Evolutionary conservation across 2,329 filamentous ascomycete genomes (phyloP).

Genomic region (Cladophialophora exuberans): DNA sequence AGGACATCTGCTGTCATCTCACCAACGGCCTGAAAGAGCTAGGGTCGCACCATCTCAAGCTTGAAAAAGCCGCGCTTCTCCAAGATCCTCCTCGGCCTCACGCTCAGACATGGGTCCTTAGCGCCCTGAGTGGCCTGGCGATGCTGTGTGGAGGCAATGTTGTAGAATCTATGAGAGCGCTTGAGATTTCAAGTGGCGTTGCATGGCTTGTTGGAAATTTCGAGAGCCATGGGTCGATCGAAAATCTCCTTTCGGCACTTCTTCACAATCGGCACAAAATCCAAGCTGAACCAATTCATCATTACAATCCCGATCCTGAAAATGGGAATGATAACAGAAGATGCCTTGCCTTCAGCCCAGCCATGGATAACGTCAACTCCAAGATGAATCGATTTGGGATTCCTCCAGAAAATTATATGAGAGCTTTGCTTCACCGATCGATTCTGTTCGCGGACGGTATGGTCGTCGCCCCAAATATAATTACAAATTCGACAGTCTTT

Average conservation of each 20-base stretch:
- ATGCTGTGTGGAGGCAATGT: conserved; percentile 3
- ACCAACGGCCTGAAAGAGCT: conserved; percentile 4
- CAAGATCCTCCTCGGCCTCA: background rate
- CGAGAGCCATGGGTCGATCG: conserved; percentile 4
- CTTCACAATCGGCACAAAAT: background rate
- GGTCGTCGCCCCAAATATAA: background rate
- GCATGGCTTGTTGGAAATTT: conserved; percentile 10
- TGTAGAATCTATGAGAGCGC: background rate
- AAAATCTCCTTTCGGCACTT: background rate
- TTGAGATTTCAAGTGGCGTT: conserved; percentile 6
- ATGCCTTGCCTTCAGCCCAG: conserved; percentile 7
- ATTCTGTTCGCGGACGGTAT: conserved; percentile 10
- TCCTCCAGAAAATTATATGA: background rate
- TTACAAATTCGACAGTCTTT: conserved; percentile 9
- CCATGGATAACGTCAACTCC: conserved; percentile 12
- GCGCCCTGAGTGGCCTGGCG: background rate
- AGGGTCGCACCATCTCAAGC: background rate
- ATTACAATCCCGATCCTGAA: background rate
- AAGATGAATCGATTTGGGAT: conserved; percentile 8
- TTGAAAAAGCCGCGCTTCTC: background rate
- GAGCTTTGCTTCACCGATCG: conserved; percentile 5
- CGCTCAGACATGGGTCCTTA: conserved; percentile 10
- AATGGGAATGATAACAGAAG: background rate
- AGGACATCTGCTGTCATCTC: background rate
- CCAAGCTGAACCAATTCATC: background rate